phyloP scores from a whole-genome alignment of 805 yeast species.

The Saturnispora serradocipensis region DNA sequence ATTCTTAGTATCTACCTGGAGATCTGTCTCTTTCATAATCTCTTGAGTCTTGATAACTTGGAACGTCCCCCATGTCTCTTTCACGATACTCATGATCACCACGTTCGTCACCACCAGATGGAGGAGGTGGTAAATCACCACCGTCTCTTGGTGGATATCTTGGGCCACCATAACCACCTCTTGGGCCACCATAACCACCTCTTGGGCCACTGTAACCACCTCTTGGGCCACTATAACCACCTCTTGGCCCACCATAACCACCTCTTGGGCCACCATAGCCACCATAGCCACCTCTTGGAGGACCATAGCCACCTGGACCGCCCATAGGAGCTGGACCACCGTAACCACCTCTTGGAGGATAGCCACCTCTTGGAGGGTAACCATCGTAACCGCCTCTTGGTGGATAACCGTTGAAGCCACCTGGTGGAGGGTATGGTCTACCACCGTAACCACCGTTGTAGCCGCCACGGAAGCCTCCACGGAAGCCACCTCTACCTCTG shows the following conservation, averaged over 20 bases:
- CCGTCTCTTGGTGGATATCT: slow-evolving; percentile 23
- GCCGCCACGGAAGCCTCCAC: slow-evolving; percentile 31
- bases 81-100: slow-evolving; percentile 10
- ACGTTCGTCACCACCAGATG: slow-evolving; percentile 27
- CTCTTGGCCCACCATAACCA: slow-evolving; percentile 25
- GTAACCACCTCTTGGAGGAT: slow-evolving; percentile 27
- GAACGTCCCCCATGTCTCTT: slow-evolving; percentile 4
- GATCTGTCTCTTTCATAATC: slow-evolving; percentile 64
- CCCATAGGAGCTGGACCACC: slow-evolving; percentile 25
- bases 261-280: slow-evolving; percentile 20
- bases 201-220: slow-evolving; percentile 24
- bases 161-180: slow-evolving; percentile 22
- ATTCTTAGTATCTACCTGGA: slow-evolving; percentile 54
- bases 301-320: slow-evolving; percentile 28
- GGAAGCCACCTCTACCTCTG: slow-evolving; percentile 30
- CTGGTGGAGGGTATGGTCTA: slow-evolving; percentile 8
- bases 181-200: slow-evolving; percentile 25
- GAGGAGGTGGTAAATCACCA: slow-evolving; percentile 20
- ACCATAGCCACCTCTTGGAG: slow-evolving; percentile 22
- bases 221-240: slow-evolving; percentile 26
- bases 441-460: slow-evolving; percentile 14
- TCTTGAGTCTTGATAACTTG: slow-evolving; percentile 28
- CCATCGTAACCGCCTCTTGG: slow-evolving; percentile 20
- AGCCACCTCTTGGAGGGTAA: slow-evolving; percentile 15
- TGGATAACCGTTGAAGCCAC: slow-evolving; percentile 13